phyloP scores from a whole-genome alignment of 371 early-diverging fungal species.

The Mycotypha africana region DNA sequence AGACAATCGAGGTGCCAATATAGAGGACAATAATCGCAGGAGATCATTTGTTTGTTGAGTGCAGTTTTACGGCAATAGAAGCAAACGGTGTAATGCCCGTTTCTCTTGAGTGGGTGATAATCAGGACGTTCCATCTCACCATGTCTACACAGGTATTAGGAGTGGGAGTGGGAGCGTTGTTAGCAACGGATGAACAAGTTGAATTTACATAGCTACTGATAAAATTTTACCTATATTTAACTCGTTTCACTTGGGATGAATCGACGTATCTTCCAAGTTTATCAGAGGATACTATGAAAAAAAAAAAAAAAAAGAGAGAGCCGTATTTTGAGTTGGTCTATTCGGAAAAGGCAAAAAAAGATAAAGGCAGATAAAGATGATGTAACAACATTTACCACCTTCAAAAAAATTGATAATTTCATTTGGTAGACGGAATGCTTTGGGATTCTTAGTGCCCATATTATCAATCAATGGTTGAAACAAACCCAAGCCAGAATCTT shows the following conservation, averaged over 20 bases:
- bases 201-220: not conserved
- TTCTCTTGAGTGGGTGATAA: conserved; percentile 37
- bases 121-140: conserved; percentile 40
- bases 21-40: conserved; percentile 78
- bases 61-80: conserved; percentile 60
- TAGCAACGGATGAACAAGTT: not conserved
- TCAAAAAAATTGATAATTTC: conserved; percentile 43
- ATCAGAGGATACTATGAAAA: conserved; percentile 46
- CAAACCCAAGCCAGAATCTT: no score
- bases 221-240: conserved; percentile 19
- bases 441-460: conserved; percentile 39
- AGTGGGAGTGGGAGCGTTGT: no score
- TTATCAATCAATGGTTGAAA: conserved; percentile 39
- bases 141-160: conserved; percentile 22
- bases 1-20: conserved; percentile 89
- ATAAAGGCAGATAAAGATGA: no score
- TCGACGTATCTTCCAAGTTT: conserved; percentile 56
- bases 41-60: conserved; percentile 47
- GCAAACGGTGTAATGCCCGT: conserved; percentile 52
- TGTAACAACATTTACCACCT: conserved; percentile 45
- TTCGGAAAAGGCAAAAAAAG: no score
- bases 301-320: no score
- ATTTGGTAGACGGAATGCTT: conserved; percentile 37
- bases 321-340: no score
- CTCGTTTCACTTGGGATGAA: conserved; percentile 29